These are phyloP conservation scores for Boletus edulis DNA, from an alignment of 768 basidiomycete species.

Conservation along the genomic window DNA sequence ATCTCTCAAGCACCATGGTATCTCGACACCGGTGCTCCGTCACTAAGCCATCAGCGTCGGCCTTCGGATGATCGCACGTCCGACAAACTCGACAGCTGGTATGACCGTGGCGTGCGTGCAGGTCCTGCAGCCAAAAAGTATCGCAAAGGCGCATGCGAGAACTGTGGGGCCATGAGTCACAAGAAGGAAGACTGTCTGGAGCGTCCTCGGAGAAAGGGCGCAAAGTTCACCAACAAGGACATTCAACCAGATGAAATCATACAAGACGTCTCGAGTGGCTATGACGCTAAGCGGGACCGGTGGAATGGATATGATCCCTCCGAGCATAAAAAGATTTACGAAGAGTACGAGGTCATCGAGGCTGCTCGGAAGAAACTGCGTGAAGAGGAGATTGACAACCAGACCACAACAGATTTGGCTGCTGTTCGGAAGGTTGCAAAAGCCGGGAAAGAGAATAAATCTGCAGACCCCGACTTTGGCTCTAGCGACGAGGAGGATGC, in stretches of 20 bases:
- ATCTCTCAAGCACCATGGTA: conserved; percentile 99
- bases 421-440: conserved; percentile 95
- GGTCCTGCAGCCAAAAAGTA: conserved; percentile 96
- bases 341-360: conserved; percentile 93
- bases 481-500: conserved; percentile 95
- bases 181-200: conserved; percentile 90
- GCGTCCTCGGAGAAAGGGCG: conserved; percentile 93
- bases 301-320: conserved; percentile 98
- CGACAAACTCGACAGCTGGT: conserved; percentile 85
- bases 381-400: conserved; percentile 98
- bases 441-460: conserved; percentile 71
- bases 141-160: conserved; percentile 97
- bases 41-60: conserved; percentile 90
- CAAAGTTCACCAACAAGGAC: conserved; percentile 86
- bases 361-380: conserved; percentile 84
- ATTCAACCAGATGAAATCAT: conserved; percentile 91
- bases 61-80: conserved; percentile 55
- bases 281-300: conserved; percentile 93
- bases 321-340: conserved; percentile 83
- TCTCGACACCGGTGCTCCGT: conserved; percentile 90
- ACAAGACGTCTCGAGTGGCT: conserved; percentile 73
- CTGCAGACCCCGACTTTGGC: conserved; percentile 88
- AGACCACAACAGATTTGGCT: conserved; percentile 88
- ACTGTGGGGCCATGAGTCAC: conserved; percentile 97
- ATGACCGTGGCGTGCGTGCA: conserved; percentile 79